These are phyloP conservation scores for Dictyostelium citrinum DNA, from an alignment of 78 protist genomes.

Conservation along the genomic window DNA sequence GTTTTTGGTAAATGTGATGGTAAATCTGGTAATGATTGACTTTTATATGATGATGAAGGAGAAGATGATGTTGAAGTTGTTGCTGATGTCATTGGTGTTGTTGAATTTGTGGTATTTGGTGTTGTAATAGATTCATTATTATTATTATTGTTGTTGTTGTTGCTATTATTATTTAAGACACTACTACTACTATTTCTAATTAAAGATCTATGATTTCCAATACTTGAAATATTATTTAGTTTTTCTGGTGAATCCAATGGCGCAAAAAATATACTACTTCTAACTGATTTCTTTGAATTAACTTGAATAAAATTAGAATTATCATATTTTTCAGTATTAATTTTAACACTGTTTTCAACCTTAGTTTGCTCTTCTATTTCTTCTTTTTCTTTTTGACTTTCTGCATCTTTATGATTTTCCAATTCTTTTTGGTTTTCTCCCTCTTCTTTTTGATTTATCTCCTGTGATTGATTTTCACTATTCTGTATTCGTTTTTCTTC, in stretches of 20 bases:
- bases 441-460: background rate
- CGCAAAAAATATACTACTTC: background rate
- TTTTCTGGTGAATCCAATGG: background rate
- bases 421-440: background rate
- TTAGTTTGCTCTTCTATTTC: background rate
- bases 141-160: background rate
- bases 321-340: background rate
- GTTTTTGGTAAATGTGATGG: background rate
- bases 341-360: background rate
- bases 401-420: background rate
- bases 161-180: background rate
- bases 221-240: background rate
- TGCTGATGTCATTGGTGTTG: background rate
- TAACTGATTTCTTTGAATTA: background rate
- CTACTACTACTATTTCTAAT: background rate
- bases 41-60: background rate
- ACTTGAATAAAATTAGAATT: background rate
- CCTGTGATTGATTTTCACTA: background rate
- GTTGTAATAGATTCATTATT: background rate
- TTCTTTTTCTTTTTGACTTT: background rate
- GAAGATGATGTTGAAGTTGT: background rate
- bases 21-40: slow-evolving; percentile 23
- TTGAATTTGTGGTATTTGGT: background rate
- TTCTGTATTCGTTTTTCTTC: background rate
- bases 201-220: background rate